Evolutionary conservation across 805 yeast species (phyloP), one percentile per base, ranked within the genome.

Genomic region (Kuraishia capsulata): DNA sequence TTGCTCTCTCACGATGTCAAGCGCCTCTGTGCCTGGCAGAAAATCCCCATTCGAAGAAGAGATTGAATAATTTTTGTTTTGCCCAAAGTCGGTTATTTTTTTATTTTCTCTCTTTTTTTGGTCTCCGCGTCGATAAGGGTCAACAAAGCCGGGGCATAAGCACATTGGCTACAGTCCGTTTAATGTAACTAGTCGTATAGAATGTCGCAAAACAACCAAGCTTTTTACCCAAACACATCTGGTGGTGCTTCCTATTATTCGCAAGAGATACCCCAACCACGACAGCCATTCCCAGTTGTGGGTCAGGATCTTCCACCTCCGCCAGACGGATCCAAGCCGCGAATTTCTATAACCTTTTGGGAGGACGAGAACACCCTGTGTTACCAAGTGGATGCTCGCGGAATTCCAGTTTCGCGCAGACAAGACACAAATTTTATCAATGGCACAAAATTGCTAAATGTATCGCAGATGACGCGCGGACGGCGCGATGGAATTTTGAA

Each of bases 291-390:
- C n/a, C 26, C 26, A 11, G 8, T 8, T 11, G 26, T 23, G 26
- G 26, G 26, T 23, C 20, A 20, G 20, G 21, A 20, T 14, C 19
- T 35, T 5, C 38, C 30, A 16, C 20, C 18, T 13, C 36, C 36
- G 3, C 38, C 33, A 11, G 18, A 25, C 35, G 33, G 4, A 5
- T 5, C 32, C 26, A 23, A 16, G 28, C 25, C 31, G 5, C 25
- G 20, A n/a, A 24, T 83, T 38, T 81, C 88, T 38, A 82, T 92
- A 18, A 83, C 92, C n/a, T 73, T 81, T 73, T 84, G 95, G 95
- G 92, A 84, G 53, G 94, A 78, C 51, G 85, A 78, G 49, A 76
- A 75, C 47, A 78, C 86, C 1, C 61, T 78, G 33, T 78, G 86
- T 50, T 78, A 78, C 55, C 86, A 78, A 54, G 85, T 78, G 36